A percentile compares a stretch with the other conserved stretches of the same genome.
Evolutionary conservation across 2,329 filamentous ascomycete species (phyloP).

Genomic region (Ilyonectria destructans): DNA sequence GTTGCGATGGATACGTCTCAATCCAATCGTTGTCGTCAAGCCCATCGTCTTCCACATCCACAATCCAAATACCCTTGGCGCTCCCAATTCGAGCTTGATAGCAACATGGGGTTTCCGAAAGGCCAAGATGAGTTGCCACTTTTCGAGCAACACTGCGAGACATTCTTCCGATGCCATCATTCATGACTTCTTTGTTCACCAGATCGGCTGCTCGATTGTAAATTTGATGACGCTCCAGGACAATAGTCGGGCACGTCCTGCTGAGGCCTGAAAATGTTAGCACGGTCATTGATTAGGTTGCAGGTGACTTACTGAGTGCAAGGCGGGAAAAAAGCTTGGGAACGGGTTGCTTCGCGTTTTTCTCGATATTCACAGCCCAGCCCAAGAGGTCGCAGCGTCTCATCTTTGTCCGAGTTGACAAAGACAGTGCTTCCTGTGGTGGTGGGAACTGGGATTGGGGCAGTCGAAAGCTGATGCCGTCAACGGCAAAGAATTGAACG

Average conservation of each 20-base stretch:
- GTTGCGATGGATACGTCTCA: slow-evolving; percentile 76
- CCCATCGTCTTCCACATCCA: slow-evolving; percentile 65
- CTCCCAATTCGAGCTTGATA: slow-evolving; percentile 81
- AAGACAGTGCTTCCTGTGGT: slow-evolving; percentile 43
- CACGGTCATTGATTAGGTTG: background rate
- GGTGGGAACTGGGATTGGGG: slow-evolving; percentile 40
- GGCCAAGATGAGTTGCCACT: slow-evolving; percentile 67
- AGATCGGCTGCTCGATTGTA: slow-evolving; percentile 44
- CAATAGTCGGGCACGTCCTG: slow-evolving; percentile 63
- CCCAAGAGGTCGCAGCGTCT: slow-evolving; percentile 61
- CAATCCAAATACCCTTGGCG: slow-evolving; percentile 84
- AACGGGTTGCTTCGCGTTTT: slow-evolving; percentile 63
- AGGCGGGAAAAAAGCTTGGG: slow-evolving; percentile 74
- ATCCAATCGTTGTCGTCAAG: slow-evolving; percentile 73
- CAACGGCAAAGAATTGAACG: slow-evolving; percentile 70
- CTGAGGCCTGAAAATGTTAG: slow-evolving; percentile 63
- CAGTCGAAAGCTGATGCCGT: slow-evolving; percentile 61
- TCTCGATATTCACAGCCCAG: slow-evolving; percentile 66
- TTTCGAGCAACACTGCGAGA: slow-evolving; percentile 72
- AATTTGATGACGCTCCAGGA: slow-evolving; percentile 66
- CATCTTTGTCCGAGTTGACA: slow-evolving; percentile 53
- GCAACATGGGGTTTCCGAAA: slow-evolving; percentile 72
- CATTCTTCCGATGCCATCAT: slow-evolving; percentile 78
- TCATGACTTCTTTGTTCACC: slow-evolving; percentile 66
- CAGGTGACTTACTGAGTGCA: slow-evolving; percentile 62